Conservation (phyloP, 1,284 basidiomycete species). For the Marasmius oreades region DNA sequence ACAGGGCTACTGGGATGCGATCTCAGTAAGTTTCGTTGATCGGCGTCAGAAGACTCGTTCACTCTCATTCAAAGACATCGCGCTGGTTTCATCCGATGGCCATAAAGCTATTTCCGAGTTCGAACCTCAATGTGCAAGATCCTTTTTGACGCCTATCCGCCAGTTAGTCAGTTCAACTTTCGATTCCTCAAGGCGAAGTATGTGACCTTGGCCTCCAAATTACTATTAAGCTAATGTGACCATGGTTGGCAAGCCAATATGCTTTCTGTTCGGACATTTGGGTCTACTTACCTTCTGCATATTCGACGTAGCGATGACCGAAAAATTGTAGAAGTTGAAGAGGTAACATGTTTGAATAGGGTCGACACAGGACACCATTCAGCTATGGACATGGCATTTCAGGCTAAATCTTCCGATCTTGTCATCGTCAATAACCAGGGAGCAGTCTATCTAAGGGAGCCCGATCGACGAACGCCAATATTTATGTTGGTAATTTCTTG, state of each 20-base stretch:
- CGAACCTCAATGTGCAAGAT: constrained; percentile 32
- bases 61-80: constrained; percentile 46
- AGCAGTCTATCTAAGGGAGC: constrained; percentile 34
- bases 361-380: constrained; percentile 37
- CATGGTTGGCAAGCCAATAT: background rate
- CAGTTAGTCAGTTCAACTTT: constrained; percentile 37
- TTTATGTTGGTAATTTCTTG: background rate
- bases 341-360: constrained; percentile 33
- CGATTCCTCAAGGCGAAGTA: constrained; percentile 6
- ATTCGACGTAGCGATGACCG: constrained; percentile 15
- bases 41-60: constrained; percentile 10
- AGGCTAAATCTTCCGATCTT: constrained; percentile 24
- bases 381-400: constrained; percentile 43
- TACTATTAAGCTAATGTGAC: background rate
- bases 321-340: constrained; percentile 18
- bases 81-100: constrained; percentile 27
- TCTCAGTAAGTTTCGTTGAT: constrained; percentile 45
- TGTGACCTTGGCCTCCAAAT: background rate
- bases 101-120: constrained; percentile 38
- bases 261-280: constrained; percentile 37
- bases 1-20: constrained; percentile 55
- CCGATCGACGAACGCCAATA: constrained; percentile 29
- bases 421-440: constrained; percentile 45
- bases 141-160: constrained; percentile 55
- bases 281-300: constrained; percentile 28